phyloP scores from a whole-genome alignment of 2,329 filamentous ascomycete species.

The Parafenestella ontariensis region DNA sequence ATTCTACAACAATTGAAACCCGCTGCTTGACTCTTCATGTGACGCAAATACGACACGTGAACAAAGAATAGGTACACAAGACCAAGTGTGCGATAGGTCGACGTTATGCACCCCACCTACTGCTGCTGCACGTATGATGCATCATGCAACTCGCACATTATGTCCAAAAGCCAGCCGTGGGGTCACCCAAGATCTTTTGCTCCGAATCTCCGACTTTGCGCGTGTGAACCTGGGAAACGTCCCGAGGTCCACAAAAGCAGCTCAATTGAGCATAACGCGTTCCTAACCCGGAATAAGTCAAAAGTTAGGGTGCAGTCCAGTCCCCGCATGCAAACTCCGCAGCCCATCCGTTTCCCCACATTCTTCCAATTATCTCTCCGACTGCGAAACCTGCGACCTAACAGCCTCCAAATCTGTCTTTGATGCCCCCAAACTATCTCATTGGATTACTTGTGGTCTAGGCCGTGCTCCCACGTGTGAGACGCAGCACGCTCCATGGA shows the following conservation, averaged over 20 bases:
- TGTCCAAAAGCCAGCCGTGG: no score
- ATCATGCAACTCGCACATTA: no score
- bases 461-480: not conserved
- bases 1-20: not conserved
- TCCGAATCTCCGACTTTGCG: no score
- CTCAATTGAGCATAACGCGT: no score
- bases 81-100: no score
- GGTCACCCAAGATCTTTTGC: no score
- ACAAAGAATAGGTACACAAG: constrained; percentile 1
- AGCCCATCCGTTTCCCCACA: constrained; percentile 31
- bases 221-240: no score
- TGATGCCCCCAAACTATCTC: constrained; percentile 7
- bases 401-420: constrained; percentile 16
- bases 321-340: constrained; percentile 29
- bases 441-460: constrained; percentile 16
- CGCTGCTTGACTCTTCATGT: not conserved
- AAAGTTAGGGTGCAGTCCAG: not conserved
- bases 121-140: no score
- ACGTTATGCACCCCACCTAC: no score
- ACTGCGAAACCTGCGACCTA: constrained; percentile 9
- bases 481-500: constrained; percentile 27
- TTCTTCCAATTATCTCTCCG: constrained; percentile 18
- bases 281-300: no score
- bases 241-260: no score
- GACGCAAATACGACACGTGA: not conserved